phyloP scores from a whole-genome alignment of 1,284 basidiomycete genomes.

The Rhodotorula sp. region DNA sequence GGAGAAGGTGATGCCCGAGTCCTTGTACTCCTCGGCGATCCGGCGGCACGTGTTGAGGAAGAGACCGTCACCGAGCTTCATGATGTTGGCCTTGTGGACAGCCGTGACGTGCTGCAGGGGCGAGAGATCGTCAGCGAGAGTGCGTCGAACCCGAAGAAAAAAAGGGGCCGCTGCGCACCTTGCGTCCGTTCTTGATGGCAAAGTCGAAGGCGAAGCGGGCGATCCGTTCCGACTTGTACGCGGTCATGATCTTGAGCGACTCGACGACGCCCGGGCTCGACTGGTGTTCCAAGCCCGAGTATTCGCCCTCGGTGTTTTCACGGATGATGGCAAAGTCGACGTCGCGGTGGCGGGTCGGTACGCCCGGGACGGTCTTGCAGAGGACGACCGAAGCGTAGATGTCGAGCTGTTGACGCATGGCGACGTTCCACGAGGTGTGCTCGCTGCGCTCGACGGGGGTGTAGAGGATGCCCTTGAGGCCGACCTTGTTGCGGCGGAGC shows the following conservation, averaged over 20 bases:
- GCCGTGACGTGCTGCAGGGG: constrained; percentile 87
- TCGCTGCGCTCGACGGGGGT: constrained; percentile 95
- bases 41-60: constrained; percentile 98
- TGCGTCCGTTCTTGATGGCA: constrained; percentile 96
- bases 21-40: constrained; percentile 90
- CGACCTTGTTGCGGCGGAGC: constrained; percentile 93
- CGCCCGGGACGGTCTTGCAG: constrained; percentile 97
- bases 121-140: background rate
- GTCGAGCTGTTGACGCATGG: constrained; percentile 98
- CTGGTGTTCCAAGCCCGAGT: constrained; percentile 95
- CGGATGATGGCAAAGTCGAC: constrained; percentile 99
- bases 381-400: constrained; percentile 98
- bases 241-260: constrained; percentile 94
- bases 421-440: constrained; percentile 99
- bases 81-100: constrained; percentile 99
- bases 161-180: constrained; percentile 56
- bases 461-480: constrained; percentile 98
- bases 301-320: constrained; percentile 99
- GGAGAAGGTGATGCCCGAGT: constrained; percentile 85
- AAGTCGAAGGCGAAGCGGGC: constrained; percentile 98
- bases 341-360: constrained; percentile 91
- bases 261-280: constrained; percentile 98
- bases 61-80: constrained; percentile 99
- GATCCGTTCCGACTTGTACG: constrained; percentile 94
- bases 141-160: background rate